These are phyloP conservation scores for Collybiopsis luxurians DNA, from an alignment of 768 basidiomycete genomes.

Conservation along the genomic window DNA sequence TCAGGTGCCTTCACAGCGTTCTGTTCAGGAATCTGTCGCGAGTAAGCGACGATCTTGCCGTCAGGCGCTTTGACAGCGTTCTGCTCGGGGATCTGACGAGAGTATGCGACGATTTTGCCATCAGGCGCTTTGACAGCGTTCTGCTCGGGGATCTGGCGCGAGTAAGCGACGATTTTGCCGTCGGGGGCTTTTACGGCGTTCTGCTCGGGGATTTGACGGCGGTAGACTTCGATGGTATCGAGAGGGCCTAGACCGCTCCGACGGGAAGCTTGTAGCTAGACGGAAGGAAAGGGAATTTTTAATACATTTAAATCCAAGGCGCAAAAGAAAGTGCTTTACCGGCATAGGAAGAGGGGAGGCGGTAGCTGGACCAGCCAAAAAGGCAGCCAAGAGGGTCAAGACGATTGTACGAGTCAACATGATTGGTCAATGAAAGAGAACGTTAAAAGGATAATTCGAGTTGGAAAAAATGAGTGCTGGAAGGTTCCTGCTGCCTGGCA, in stretches of 20 bases:
- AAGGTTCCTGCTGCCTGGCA: conserved; percentile 9
- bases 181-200: conserved; percentile 23
- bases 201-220: conserved; percentile 5
- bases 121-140: neutral
- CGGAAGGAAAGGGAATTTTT: no score
- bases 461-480: conserved; percentile 9
- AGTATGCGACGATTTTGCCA: conserved; percentile 7
- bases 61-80: conserved; percentile 29
- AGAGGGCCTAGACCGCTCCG: conserved; percentile 35
- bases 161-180: conserved; percentile 26
- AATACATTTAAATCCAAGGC: conserved; percentile 15
- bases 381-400: conserved; percentile 33
- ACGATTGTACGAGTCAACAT: conserved; percentile 47
- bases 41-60: conserved; percentile 29
- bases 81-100: conserved; percentile 25
- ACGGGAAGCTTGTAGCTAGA: conserved; percentile 31
- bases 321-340: conserved; percentile 24
- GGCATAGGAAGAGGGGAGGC: conserved; percentile 36
- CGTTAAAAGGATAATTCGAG: conserved; percentile 13
- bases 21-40: conserved; percentile 17
- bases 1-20: conserved; percentile 23
- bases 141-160: neutral
- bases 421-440: conserved; percentile 16
- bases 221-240: conserved; percentile 2
- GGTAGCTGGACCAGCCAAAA: conserved; percentile 43